Base-by-base conservation (phyloP, 768 basidiomycete species). In the Mycena crocata region DNA sequence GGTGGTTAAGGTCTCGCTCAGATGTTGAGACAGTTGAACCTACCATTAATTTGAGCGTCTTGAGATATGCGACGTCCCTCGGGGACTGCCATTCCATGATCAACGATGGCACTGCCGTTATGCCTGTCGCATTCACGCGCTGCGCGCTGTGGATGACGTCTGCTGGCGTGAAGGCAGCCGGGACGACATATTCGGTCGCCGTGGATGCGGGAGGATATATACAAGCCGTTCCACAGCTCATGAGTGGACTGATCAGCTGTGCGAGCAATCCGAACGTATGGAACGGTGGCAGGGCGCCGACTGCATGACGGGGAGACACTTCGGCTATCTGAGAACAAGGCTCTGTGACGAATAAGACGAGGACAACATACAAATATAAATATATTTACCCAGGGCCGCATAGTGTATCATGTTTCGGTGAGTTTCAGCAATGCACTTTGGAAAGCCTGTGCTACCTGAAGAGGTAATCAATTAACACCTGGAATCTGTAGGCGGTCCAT, bases 71-170 rank as follows among this genome's bases (percentile, higher is more conserved):
- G 28, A 82, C 67, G 19, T 70, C 65, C 24, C 75, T 68, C n/a
- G 71, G 60, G 6, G 74, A 73, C 60, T 78, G 74, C 80, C 84
- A 83, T 44, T 78, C 73, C 45, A 84, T 77, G 2, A 86, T 60
- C 17, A 86, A 72, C 0, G 80, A 45, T 0, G 85, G 83, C 21
- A 84, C 79, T 0, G 73, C 77, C 37, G 81, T 69, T 2, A 84
- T 55, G 5, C 65, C 58, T 26, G 77, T 76, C 24, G 72, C 78
- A 19, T 76, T 71, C 0, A 74, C 76, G 30, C 73, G 62, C 19
- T 70, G 68, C 15, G 78, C 69, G 56, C 78, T 78, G 5, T 82
- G 76, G 9, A 86, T 62, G 39, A 83, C 76, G 60, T 81, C 83
- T 2, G 80, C 74, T 2, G 82, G 73, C 15, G 81, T 81, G 1